A percentile compares a stretch with the other conserved stretches of the same genome.
Evolutionary conservation across 345 rosid genomes (phyloP).

Genomic region (Populus alba): DNA sequence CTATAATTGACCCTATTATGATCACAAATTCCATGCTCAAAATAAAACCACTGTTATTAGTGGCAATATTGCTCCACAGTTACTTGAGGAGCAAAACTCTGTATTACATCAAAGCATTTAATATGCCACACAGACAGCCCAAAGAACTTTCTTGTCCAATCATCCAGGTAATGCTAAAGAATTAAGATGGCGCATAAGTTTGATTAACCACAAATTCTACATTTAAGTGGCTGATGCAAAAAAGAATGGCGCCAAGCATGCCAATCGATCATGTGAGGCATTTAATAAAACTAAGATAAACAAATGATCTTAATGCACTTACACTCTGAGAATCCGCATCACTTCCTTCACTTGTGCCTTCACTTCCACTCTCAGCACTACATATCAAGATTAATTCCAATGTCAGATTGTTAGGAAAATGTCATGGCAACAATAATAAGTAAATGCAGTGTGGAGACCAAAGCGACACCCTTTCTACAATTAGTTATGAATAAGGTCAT

Average conservation of each 20-base stretch:
- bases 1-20: not conserved
- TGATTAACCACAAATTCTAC: not conserved
- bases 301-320: slow-evolving; percentile 30
- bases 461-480: not conserved
- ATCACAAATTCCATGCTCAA: not conserved
- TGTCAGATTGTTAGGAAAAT: slow-evolving; percentile 21
- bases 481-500: not conserved
- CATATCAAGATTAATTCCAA: slow-evolving; percentile 10
- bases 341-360: slow-evolving; percentile 96
- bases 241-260: not conserved
- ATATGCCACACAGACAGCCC: not conserved
- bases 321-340: slow-evolving; percentile 90
- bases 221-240: not conserved
- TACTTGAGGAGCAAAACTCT: not conserved
- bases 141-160: not conserved
- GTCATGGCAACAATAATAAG: not conserved
- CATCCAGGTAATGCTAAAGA: not conserved
- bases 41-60: not conserved
- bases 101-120: not conserved
- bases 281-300: slow-evolving; percentile 1
- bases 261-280: not conserved
- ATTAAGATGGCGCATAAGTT: not conserved
- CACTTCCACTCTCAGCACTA: slow-evolving; percentile 91
- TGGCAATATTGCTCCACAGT: not conserved
- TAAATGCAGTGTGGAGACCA: not conserved